Evolutionary conservation across 148 eudicot species (phyloP).

Genomic region (Nyssa sinensis): DNA sequence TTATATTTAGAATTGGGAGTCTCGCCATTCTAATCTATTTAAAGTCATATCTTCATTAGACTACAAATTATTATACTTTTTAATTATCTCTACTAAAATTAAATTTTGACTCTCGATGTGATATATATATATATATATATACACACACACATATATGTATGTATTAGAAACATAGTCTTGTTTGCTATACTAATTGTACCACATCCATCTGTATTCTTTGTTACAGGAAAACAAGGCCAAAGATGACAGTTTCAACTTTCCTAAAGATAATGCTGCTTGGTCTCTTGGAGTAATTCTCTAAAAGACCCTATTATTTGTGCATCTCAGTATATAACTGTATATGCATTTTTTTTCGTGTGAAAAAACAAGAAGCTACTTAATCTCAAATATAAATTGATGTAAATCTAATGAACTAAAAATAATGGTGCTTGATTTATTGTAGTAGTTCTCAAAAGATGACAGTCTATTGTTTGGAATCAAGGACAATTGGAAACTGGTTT

Average conservation of each 20-base stretch:
- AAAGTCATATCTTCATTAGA: neutral
- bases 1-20: no score
- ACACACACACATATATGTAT: no score
- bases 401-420: slow-evolving; percentile 3
- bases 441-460: slow-evolving; percentile 38
- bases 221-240: slow-evolving; percentile 56
- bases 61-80: no score
- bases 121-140: no score
- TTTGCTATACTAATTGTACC: neutral
- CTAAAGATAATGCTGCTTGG: slow-evolving; percentile 45
- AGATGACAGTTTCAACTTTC: slow-evolving; percentile 47
- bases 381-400: no score
- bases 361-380: no score
- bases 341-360: no score
- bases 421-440: slow-evolving; percentile 30
- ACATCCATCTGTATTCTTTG: neutral
- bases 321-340: no score
- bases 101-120: no score
- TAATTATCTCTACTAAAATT: no score
- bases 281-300: slow-evolving; percentile 22
- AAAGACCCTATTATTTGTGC: neutral
- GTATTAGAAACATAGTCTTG: neutral
- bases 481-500: no score
- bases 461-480: no score
- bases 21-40: neutral